Evolutionary conservation across 2,329 filamentous ascomycete genomes (phyloP).

Genomic region (Ophiostoma quercus): DNA sequence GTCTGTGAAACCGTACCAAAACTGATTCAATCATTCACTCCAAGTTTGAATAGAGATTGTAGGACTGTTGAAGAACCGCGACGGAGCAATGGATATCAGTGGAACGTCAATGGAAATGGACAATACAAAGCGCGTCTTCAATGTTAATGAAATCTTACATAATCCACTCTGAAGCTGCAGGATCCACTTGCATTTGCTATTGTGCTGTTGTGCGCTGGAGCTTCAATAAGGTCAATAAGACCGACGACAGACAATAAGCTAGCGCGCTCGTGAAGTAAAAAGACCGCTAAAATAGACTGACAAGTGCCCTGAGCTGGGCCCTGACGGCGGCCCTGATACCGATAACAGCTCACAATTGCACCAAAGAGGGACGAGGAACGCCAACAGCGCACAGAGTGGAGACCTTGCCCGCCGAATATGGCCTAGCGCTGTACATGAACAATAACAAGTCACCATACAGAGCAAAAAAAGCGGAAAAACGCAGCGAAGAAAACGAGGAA

Average conservation of each 20-base stretch:
- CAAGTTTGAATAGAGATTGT: neutral
- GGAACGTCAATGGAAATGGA: neutral
- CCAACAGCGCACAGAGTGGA: neutral
- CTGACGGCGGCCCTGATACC: neutral
- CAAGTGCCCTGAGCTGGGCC: conserved; percentile 11
- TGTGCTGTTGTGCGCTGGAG: conserved; percentile 9
- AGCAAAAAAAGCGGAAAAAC: neutral
- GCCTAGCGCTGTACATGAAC: neutral
- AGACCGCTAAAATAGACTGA: neutral
- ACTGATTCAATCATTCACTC: neutral
- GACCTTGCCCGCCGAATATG: neutral
- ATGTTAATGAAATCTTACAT: neutral
- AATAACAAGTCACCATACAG: conserved; percentile 9
- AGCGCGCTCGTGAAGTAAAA: neutral
- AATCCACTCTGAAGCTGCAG: neutral
- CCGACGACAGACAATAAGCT: neutral
- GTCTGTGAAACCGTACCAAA: neutral
- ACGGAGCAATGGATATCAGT: no score
- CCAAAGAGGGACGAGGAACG: neutral
- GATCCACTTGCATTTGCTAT: neutral
- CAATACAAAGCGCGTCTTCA: neutral
- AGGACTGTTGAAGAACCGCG: neutral
- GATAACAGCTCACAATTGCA: conserved; percentile 1
- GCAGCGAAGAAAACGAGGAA: neutral
- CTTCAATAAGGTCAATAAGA: neutral